Evolutionary conservation across 106 monocot species (phyloP), one percentile per base, ranked within the genome.

Genomic region (Dioscorea dumetorum): DNA sequence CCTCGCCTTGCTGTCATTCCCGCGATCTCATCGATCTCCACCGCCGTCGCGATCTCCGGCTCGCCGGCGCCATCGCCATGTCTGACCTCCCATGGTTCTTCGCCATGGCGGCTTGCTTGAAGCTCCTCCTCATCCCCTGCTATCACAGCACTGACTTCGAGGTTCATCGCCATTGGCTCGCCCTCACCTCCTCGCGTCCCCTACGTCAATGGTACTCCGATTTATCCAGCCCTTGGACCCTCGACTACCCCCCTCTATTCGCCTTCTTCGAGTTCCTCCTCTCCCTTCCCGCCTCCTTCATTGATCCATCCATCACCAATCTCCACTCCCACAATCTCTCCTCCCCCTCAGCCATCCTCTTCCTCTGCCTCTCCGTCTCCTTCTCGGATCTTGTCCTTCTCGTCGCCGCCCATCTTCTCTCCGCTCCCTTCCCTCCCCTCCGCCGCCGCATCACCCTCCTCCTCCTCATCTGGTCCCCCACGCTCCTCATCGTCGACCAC

Each of bases 201-300:
- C 69, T 85, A 64, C 48, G 70, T 34, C 78, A 50, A 0, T 99
- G 97, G 97, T 99, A 99, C 79, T 22, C 68, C 64, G 89, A 92
- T 76, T 32, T 71, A 61, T 87, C 86, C 49, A 73, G 74, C 73
- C 78, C 60, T 20, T 90, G 90, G 84, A 90, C 93, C 63, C 97
- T 99, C 74, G 97, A 99, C 72, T 99, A 99, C 81, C 97, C 97
- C 41, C 97, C 97, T 14, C 75, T 99, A 74, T 99, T 99, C 75
- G 97, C 93, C 74, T 71, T 78, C 78, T 90, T 90, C 81, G 77
- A 85, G 74, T 60, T 68, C 80, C 77, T 90, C 79, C 87, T 99
- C 62, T 83, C 97, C 66, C 58, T 84, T 69, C 90, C 82, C 51
- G 72, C 83, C 51, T n/a, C 70, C 61, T 68, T 79, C 70, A 6